Conservation (phyloP, 1,139 yeast genomes). For the Blastobotrys buckinghamii region DNA sequence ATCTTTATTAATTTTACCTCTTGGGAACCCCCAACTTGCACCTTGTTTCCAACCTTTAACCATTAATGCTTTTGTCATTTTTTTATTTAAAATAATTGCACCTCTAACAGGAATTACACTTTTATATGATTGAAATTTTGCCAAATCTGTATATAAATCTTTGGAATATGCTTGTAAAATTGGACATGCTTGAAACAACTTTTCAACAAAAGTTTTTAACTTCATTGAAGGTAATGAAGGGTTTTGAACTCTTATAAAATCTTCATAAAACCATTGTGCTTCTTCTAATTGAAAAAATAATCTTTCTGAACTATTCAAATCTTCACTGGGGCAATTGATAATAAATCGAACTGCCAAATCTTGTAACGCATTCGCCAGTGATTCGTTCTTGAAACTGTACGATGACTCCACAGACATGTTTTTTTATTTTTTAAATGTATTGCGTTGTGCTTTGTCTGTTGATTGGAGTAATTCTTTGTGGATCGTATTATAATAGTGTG, state of each 20-base stretch:
- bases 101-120: conserved; percentile 94
- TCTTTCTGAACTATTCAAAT: conserved; percentile 76
- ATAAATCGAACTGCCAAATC: conserved; percentile 87
- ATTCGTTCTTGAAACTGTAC: conserved; percentile 28
- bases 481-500: neutral
- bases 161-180: conserved; percentile 38
- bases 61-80: conserved; percentile 63
- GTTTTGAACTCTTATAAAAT: conserved; percentile 68
- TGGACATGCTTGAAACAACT: conserved; percentile 73
- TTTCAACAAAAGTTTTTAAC: conserved; percentile 72
- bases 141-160: conserved; percentile 25
- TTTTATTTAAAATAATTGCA: conserved; percentile 75
- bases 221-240: conserved; percentile 74
- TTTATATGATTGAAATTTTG: conserved; percentile 71
- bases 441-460: neutral
- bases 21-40: conserved; percentile 87
- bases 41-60: conserved; percentile 84
- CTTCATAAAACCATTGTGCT: conserved; percentile 97
- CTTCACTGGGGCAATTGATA: conserved; percentile 88
- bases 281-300: conserved; percentile 94
- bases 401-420: conserved; percentile 24
- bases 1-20: conserved; percentile 93
- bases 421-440: neutral
- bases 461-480: neutral
- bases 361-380: conserved; percentile 74